These are phyloP conservation scores for Didymella lethalis DNA, from an alignment of 2,329 filamentous ascomycete genomes.

Conservation along the genomic window DNA sequence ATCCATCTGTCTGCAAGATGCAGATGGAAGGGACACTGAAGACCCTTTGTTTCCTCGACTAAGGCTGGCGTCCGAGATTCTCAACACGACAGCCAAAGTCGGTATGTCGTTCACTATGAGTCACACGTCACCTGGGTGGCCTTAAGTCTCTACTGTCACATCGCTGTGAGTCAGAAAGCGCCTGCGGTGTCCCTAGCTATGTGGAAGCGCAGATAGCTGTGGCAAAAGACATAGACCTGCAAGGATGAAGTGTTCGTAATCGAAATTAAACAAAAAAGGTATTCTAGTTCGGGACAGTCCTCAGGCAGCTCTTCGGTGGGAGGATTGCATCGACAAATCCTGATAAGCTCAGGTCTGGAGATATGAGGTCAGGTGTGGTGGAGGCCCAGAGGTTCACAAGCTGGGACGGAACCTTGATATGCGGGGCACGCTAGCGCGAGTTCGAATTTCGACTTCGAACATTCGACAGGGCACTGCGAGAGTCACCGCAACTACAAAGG, in stretches of 20 bases:
- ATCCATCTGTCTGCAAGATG: no score
- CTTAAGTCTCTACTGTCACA: background rate
- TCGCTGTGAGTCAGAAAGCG: slow-evolving; percentile 9
- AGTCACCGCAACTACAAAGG: slow-evolving; percentile 41
- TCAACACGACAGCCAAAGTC: background rate
- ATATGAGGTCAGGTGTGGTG: background rate
- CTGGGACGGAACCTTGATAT: background rate
- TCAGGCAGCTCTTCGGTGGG: background rate
- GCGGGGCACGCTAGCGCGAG: slow-evolving; percentile 29
- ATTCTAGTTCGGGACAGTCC: background rate
- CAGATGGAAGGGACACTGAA: no score
- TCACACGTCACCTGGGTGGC: background rate
- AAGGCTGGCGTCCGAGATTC: no score
- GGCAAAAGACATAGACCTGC: background rate
- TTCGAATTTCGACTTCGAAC: slow-evolving; percentile 16
- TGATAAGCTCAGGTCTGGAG: background rate
- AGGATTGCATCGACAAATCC: background rate
- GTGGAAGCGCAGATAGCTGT: background rate
- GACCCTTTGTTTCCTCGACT: no score
- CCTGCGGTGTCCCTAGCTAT: background rate
- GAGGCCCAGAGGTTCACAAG: background rate
- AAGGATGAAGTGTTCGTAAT: background rate
- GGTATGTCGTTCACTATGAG: background rate
- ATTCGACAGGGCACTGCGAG: slow-evolving; percentile 12
- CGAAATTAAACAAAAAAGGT: background rate